These are phyloP conservation scores for Lindgomyces ingoldianus DNA, from an alignment of 495 filamentous ascomycete species.

Conservation along the genomic window DNA sequence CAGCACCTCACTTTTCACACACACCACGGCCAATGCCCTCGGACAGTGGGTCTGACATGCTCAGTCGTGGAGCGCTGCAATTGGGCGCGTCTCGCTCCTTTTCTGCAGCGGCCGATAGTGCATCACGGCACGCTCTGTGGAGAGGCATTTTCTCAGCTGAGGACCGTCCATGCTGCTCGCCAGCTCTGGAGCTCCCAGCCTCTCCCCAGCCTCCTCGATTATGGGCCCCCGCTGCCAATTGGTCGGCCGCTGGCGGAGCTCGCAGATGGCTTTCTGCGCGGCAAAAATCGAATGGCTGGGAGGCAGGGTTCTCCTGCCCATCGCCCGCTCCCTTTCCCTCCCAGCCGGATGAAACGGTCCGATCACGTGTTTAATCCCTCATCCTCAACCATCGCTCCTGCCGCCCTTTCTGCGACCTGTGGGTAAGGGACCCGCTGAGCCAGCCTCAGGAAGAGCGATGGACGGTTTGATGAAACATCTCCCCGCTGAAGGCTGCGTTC, in stretches of 20 bases:
- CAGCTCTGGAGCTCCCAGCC: slow-evolving; percentile 10
- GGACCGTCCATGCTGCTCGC: not conserved
- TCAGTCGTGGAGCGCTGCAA: slow-evolving; percentile 33
- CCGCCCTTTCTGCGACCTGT: not conserved
- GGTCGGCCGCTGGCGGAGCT: not conserved
- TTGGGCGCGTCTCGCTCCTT: slow-evolving; percentile 19
- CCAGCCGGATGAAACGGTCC: not conserved
- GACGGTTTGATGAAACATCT: not conserved
- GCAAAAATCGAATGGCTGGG: slow-evolving; percentile 25
- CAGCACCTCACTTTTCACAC: not conserved
- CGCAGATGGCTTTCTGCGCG: slow-evolving; percentile 21
- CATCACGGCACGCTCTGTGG: slow-evolving; percentile 7
- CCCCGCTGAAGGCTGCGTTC: too few relatives aligned
- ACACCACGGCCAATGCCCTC: not conserved
- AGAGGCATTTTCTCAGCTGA: slow-evolving; percentile 36
- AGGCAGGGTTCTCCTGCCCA: not conserved
- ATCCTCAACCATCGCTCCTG: not conserved
- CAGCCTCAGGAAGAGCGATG: not conserved
- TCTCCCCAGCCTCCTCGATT: slow-evolving; percentile 29
- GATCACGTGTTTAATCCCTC: not conserved
- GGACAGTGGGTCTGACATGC: slow-evolving; percentile 1
- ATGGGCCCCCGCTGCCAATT: slow-evolving; percentile 8
- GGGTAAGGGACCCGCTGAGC: not conserved
- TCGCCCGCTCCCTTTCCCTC: not conserved
- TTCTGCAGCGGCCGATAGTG: slow-evolving; percentile 32